These are phyloP conservation scores for Tricholoma hemisulphureum DNA, from an alignment of 768 basidiomycete species.

Conservation along the genomic window DNA sequence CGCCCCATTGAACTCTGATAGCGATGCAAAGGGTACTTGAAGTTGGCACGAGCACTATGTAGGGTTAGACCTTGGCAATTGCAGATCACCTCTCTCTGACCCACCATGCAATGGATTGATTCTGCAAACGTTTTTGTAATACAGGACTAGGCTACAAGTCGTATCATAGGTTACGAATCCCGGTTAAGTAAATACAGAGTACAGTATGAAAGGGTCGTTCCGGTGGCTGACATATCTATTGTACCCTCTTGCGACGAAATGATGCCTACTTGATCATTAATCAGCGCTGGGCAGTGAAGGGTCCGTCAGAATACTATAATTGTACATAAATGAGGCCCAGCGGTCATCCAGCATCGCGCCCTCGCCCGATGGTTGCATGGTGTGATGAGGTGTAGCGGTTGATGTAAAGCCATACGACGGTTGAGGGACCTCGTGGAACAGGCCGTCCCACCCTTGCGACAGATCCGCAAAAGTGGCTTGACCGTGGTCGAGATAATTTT, in stretches of 20 bases:
- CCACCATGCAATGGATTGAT: neutral
- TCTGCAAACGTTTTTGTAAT: neutral
- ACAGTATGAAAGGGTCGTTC: neutral
- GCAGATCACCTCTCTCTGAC: neutral
- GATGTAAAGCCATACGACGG: conserved; percentile 16
- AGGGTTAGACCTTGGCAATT: neutral
- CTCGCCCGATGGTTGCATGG: conserved; percentile 11
- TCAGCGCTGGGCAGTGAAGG: neutral
- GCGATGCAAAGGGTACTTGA: neutral
- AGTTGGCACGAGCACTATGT: neutral
- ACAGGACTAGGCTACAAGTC: neutral
- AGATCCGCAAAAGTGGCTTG: conserved; percentile 29
- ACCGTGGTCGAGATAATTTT: conserved; percentile 4
- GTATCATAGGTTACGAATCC: neutral
- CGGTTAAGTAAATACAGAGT: neutral
- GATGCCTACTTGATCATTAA: too few species aligned
- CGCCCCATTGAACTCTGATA: neutral
- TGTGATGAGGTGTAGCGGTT: conserved; percentile 2
- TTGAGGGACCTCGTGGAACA: conserved; percentile 36
- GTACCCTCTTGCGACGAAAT: too few species aligned
- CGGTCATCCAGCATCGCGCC: conserved; percentile 34
- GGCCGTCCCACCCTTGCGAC: conserved; percentile 36
- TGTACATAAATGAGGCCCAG: conserved; percentile 41
- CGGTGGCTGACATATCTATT: too few species aligned
- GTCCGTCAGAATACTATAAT: conserved; percentile 25